phyloP scores from a whole-genome alignment of 2,329 filamentous ascomycete genomes.

The Fusarium falciforme region DNA sequence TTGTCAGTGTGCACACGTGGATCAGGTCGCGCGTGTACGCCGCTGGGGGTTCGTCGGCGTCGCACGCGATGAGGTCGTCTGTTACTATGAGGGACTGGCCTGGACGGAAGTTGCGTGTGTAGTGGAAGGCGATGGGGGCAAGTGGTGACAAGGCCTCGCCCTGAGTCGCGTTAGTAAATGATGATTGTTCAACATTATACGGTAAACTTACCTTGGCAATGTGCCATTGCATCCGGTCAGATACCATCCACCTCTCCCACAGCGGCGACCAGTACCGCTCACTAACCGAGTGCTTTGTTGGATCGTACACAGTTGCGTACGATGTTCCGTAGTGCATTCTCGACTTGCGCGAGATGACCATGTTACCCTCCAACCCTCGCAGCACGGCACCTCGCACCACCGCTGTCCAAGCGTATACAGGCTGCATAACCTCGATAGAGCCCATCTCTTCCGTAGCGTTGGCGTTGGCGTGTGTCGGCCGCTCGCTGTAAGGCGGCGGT shows the following conservation, averaged over 20 bases:
- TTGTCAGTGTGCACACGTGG: constrained; percentile 83
- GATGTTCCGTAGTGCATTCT: constrained; percentile 84
- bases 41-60: constrained; percentile 72
- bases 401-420: constrained; percentile 84
- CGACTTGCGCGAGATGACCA: constrained; percentile 80
- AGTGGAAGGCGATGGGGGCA: constrained; percentile 83
- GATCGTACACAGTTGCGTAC: constrained; percentile 84
- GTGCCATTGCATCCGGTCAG: constrained; percentile 87
- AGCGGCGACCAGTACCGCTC: constrained; percentile 84
- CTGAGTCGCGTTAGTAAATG: constrained; percentile 51
- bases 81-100: constrained; percentile 82
- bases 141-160: constrained; percentile 81
- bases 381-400: constrained; percentile 83
- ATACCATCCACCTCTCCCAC: constrained; percentile 87
- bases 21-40: constrained; percentile 72
- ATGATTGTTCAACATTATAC: neutral
- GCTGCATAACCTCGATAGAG: constrained; percentile 83
- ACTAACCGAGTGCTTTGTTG: constrained; percentile 76
- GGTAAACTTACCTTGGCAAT: constrained; percentile 73
- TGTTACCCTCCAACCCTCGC: constrained; percentile 79
- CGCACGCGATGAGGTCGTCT: constrained; percentile 83
- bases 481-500: constrained; percentile 74
- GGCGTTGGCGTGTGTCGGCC: constrained; percentile 72
- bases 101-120: constrained; percentile 85
- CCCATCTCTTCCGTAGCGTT: constrained; percentile 60